These are phyloP conservation scores for Populus davidiana DNA, from an alignment of 345 rosid species.

Conservation along the genomic window DNA sequence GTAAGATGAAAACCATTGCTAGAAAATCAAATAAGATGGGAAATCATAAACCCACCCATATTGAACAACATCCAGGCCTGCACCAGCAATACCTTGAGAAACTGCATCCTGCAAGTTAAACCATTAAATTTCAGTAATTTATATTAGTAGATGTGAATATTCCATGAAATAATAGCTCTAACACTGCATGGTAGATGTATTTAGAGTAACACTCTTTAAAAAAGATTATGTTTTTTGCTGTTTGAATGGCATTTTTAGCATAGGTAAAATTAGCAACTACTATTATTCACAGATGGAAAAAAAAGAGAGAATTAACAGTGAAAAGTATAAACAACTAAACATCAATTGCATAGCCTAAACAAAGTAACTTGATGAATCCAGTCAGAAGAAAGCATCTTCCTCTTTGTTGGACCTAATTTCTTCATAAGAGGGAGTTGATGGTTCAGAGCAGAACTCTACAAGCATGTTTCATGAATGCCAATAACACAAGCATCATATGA, in stretches of 20 bases:
- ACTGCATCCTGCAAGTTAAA: slow-evolving; percentile 70
- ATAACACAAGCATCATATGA: background rate
- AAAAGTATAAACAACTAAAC: background rate
- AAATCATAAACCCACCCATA: slow-evolving; percentile 62
- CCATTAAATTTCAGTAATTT: slow-evolving; percentile 16
- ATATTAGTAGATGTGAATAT: background rate
- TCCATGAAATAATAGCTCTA: background rate
- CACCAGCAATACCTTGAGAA: slow-evolving; percentile 70
- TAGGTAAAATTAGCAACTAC: background rate
- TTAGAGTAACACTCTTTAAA: background rate
- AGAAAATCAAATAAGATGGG: background rate
- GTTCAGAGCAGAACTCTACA: background rate
- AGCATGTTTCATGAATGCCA: background rate
- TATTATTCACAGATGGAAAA: background rate
- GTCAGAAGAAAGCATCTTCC: background rate
- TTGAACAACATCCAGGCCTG: slow-evolving; percentile 77
- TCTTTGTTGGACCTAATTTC: background rate
- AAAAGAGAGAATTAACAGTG: background rate
- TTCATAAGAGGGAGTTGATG: background rate
- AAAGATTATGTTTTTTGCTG: background rate
- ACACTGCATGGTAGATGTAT: background rate
- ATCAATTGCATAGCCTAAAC: background rate
- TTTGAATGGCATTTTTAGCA: background rate
- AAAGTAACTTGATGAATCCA: background rate
- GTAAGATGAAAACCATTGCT: background rate